Evolutionary conservation across 352 stramenopile species (phyloP).

Genomic region (Phytophthora nicotianae): DNA sequence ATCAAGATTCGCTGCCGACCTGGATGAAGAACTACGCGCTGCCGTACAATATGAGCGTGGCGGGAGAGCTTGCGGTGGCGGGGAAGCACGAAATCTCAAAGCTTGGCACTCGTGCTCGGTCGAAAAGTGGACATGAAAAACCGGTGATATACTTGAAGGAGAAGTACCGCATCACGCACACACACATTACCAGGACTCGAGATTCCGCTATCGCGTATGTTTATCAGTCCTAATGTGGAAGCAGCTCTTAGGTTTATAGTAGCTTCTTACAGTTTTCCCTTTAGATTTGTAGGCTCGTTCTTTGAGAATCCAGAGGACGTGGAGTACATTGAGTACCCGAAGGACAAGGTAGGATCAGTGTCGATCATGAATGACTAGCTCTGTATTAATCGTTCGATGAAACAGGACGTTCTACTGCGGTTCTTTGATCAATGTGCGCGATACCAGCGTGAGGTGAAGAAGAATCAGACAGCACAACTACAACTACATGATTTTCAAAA

Average conservation of each 20-base stretch:
- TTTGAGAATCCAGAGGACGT: constrained; percentile 57
- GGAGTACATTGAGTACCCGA: constrained; percentile 46
- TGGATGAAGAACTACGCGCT: constrained; percentile 74
- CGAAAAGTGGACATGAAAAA: constrained; percentile 21
- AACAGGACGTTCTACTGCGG: constrained; percentile 50
- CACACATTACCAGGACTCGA: constrained; percentile 54
- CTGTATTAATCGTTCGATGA: background rate
- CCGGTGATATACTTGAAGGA: constrained; percentile 37
- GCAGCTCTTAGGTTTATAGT: too few relatives aligned
- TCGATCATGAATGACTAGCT: background rate
- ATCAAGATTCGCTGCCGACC: constrained; percentile 37
- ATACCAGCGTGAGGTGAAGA: constrained; percentile 55
- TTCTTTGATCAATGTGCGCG: constrained; percentile 68
- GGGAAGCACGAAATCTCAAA: constrained; percentile 48
- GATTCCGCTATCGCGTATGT: constrained; percentile 61
- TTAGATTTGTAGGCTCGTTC: constrained; percentile 55
- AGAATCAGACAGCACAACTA: constrained; percentile 39
- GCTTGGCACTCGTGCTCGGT: constrained; percentile 35
- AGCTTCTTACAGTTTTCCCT: background rate
- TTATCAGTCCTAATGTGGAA: background rate
- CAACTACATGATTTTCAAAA: constrained; percentile 42
- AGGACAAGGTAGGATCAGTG: constrained; percentile 30
- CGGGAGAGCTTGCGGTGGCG: constrained; percentile 44
- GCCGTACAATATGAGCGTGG: constrained; percentile 64
- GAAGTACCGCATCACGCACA: constrained; percentile 60